phyloP scores from a whole-genome alignment of 2,329 filamentous ascomycete species.

The Ceratocystis harringtonii region DNA sequence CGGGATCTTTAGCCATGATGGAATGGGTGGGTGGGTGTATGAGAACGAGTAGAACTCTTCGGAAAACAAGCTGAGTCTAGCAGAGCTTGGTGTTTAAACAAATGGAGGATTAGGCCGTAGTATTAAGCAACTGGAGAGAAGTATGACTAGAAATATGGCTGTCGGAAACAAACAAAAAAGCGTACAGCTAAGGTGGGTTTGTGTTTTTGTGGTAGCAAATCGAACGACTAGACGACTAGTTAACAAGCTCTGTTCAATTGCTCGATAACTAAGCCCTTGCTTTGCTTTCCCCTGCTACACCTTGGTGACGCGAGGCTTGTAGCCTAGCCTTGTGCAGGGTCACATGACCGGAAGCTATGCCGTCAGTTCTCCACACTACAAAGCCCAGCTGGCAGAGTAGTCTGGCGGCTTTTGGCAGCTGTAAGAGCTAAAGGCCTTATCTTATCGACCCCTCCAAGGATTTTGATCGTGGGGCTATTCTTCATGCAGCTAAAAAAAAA shows the following conservation, averaged over 20 bases:
- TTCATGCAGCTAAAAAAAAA: neutral
- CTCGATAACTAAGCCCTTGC: neutral
- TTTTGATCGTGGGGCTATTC: slow-evolving; percentile 12
- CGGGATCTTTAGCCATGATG: slow-evolving; percentile 86
- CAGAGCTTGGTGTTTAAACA: neutral
- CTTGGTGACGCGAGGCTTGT: slow-evolving; percentile 27
- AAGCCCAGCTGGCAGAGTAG: neutral
- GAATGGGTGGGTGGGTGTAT: neutral
- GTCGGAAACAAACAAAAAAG: neutral
- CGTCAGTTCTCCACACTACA: neutral
- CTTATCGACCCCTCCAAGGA: slow-evolving; percentile 16
- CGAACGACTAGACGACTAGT: slow-evolving; percentile 9
- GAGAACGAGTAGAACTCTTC: neutral
- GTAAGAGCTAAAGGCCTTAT: neutral
- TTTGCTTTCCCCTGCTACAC: slow-evolving; percentile 16
- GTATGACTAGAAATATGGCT: slow-evolving; percentile 2
- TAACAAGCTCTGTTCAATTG: slow-evolving; percentile 3
- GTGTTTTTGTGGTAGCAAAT: slow-evolving; percentile 7
- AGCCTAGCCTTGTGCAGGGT: slow-evolving; percentile 22
- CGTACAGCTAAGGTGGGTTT: slow-evolving; percentile 8
- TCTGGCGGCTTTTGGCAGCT: neutral
- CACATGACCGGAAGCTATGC: slow-evolving; percentile 11
- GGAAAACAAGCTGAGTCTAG: slow-evolving; percentile 1
- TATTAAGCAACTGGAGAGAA: neutral
- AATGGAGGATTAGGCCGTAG: neutral